These are phyloP conservation scores for Erodium texanum DNA, from an alignment of 441 rosid species.

Conservation along the genomic window DNA sequence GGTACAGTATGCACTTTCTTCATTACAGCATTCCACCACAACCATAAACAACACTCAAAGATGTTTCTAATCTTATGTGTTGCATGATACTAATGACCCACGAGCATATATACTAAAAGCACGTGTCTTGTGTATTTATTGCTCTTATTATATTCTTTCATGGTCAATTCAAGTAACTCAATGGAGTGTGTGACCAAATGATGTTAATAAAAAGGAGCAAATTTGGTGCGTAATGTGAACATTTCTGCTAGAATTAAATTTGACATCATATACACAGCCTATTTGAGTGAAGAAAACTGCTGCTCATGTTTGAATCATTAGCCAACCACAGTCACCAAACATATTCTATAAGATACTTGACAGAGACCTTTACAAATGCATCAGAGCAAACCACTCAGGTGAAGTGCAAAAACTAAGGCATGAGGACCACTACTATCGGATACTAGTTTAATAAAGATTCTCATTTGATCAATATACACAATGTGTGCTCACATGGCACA, in stretches of 20 bases:
- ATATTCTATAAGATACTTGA: background rate
- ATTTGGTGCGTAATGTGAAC: background rate
- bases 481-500: background rate
- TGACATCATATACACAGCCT: background rate
- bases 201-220: background rate
- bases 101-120: background rate
- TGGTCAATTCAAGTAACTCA: no score
- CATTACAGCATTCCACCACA: background rate
- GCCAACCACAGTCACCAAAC: no score
- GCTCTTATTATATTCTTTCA: background rate
- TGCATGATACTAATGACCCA: background rate
- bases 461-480: background rate
- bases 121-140: no score
- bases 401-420: no score
- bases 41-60: background rate
- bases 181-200: background rate
- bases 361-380: background rate
- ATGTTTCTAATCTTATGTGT: background rate
- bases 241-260: background rate
- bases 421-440: background rate
- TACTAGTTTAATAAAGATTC: background rate
- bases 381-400: no score
- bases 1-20: background rate
- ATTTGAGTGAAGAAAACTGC: background rate
- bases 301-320: no score